Conservation (phyloP, 192 early-diverging fungal species). For the Geranomyces variabilis region DNA sequence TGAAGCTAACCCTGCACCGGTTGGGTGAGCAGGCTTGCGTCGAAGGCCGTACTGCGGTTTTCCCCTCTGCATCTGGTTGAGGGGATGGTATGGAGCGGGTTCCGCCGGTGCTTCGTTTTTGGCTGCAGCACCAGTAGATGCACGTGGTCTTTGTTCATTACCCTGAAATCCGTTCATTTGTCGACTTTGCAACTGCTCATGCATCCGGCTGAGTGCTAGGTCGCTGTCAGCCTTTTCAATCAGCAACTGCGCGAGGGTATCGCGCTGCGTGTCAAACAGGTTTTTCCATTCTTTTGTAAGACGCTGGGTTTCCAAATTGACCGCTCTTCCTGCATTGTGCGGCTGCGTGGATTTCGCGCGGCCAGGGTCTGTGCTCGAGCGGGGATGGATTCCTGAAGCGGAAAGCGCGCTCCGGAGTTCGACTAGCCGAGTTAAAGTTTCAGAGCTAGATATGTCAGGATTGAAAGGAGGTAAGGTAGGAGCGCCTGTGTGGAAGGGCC, state of each 20-base stretch:
- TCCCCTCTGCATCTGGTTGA: background rate
- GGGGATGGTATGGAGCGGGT: constrained; percentile 1
- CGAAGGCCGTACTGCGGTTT: constrained; percentile 1
- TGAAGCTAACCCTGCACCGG: background rate
- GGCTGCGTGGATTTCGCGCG: background rate
- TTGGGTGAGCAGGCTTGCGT: constrained; percentile 1
- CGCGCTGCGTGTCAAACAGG: constrained; percentile 9
- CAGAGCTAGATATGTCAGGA: background rate
- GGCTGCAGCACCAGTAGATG: too few species aligned
- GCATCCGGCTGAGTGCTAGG: background rate
- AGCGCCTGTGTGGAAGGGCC: too few species aligned
- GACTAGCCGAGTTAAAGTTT: background rate
- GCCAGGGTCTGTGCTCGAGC: background rate
- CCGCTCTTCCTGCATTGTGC: too few species aligned
- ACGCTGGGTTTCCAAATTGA: background rate
- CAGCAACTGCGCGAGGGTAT: constrained; percentile 21
- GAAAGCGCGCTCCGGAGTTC: constrained; percentile 10
- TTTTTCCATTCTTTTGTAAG: constrained; percentile 10
- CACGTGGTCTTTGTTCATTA: too few species aligned
- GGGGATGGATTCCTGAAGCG: constrained; percentile 7
- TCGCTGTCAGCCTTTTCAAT: constrained; percentile 23
- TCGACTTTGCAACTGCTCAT: constrained; percentile 13
- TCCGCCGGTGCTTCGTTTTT: background rate
- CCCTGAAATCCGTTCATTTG: background rate
- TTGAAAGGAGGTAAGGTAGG: constrained; percentile 16